phyloP scores from a whole-genome alignment of 2,329 filamentous ascomycete species.

The Cytospora paraplurivora region DNA sequence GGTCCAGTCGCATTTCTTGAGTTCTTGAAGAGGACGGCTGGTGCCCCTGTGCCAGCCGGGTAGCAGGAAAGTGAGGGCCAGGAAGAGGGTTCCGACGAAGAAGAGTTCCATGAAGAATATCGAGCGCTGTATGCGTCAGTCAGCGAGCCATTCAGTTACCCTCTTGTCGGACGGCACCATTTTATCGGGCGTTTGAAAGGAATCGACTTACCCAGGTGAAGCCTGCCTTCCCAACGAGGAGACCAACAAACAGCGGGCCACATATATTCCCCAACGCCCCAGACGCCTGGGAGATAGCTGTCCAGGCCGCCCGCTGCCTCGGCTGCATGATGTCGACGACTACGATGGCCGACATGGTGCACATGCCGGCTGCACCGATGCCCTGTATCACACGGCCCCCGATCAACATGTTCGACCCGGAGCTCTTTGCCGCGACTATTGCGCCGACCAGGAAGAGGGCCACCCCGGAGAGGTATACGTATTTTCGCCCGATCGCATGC shows the following conservation, averaged over 20 bases:
- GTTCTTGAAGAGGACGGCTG: not conserved
- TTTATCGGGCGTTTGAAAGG: too few relatives aligned
- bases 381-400: slow-evolving; percentile 23
- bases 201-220: slow-evolving; percentile 17
- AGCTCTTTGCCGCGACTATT: slow-evolving; percentile 20
- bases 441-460: slow-evolving; percentile 28
- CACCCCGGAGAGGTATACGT: slow-evolving; percentile 30
- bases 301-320: slow-evolving; percentile 22
- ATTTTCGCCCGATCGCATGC: slow-evolving; percentile 31
- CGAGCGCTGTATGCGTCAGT: slow-evolving; percentile 2
- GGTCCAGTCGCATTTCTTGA: slow-evolving; percentile 23
- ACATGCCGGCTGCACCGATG: slow-evolving; percentile 26
- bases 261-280: slow-evolving; percentile 27
- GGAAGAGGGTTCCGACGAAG: not conserved
- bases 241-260: slow-evolving; percentile 17
- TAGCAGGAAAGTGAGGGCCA: slow-evolving; percentile 7
- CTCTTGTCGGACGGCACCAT: too few relatives aligned
- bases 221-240: not conserved
- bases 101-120: slow-evolving; percentile 19
- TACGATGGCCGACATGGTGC: slow-evolving; percentile 26
- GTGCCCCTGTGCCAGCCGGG: slow-evolving; percentile 4
- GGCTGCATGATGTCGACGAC: slow-evolving; percentile 26
- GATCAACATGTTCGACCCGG: slow-evolving; percentile 1
- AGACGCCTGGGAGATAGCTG: slow-evolving; percentile 18
- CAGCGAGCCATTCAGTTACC: not conserved